Evolutionary conservation across 805 yeast genomes (phyloP), one percentile per base, ranked within the genome.

Genomic region (Wickerhamomyces tratensis): DNA sequence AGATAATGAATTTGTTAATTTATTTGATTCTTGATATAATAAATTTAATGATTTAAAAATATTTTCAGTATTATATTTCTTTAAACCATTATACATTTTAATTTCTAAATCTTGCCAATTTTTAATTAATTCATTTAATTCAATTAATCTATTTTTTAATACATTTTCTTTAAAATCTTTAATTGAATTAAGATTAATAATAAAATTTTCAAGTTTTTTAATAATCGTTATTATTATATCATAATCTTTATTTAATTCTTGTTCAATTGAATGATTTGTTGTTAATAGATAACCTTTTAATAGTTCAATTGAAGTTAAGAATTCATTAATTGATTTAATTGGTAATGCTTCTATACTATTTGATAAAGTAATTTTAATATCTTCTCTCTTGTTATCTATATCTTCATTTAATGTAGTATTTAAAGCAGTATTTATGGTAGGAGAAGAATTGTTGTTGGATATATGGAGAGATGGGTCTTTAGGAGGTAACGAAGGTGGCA

Each of bases 41-140:
- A 41, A 39, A 20, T 59, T 57, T 10, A 72, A 49, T 33, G 53
- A 44, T 6, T 45, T 46, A 41, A 58, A 54, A 10, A 73, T 45
- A 2, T 65, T 63, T 1, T 56, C 59, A 14, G 58, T 51, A 39
- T 69, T 58, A 48, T 65, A 71, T 34, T 67, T 69, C 34, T 59
- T 57, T 6, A 66, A 41, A 0, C 55, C 42, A 1, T 50, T 29
- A 40, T 60, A 49, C 64, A 72, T 65, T 13, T 65, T 55, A 1
- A 48, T 45, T 37, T 66, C 65, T 27, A 54, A 39, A 2, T 51
- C 56, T 36, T 64, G 62, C 71, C 73, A 69, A 42, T 59, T 49
- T 12, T 53, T 43, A 7, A 52, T 45, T 10, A 50, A 36, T 1
- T 9, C 1, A 10, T 45, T 44, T 9, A 51, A 33, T 4, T 43